Evolutionary conservation across 2,329 filamentous ascomycete genomes (phyloP).

Genomic region (Fusarium keratoplasticum): DNA sequence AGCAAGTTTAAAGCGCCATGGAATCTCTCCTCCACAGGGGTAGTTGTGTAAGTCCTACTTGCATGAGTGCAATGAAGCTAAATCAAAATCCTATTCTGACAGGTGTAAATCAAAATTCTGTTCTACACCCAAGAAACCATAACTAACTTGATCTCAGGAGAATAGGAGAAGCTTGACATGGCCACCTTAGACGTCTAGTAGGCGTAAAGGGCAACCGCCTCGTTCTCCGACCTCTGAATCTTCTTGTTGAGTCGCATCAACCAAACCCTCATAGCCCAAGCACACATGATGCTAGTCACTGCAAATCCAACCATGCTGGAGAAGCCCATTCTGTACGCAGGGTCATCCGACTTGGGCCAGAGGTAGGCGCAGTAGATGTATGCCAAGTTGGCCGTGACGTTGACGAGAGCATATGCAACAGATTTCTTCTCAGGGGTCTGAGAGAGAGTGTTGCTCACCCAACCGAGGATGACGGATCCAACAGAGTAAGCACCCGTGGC

Average conservation of each 20-base stretch:
- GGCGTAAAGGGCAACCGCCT: constrained; percentile 13
- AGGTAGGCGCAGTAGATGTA: constrained; percentile 20
- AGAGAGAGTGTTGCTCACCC: constrained; percentile 52
- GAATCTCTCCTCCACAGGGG: too few relatives aligned
- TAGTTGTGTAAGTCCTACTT: background rate
- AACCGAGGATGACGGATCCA: constrained; percentile 54
- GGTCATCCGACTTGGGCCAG: constrained; percentile 8
- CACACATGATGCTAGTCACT: constrained; percentile 30
- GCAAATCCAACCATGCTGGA: constrained; percentile 22
- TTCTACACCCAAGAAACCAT: too few relatives aligned
- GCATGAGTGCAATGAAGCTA: background rate
- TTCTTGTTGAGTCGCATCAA: constrained; percentile 30
- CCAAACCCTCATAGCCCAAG: constrained; percentile 38
- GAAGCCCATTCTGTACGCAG: constrained; percentile 17
- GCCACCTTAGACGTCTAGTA: background rate
- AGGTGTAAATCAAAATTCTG: too few relatives aligned
- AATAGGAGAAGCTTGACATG: too few relatives aligned
- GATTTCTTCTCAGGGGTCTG: constrained; percentile 58
- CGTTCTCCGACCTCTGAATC: constrained; percentile 18
- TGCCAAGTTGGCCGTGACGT: constrained; percentile 28
- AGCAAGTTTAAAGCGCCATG: background rate
- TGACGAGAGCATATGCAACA: constrained; percentile 52
- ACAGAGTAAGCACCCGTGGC: constrained; percentile 49
- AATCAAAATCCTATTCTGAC: too few relatives aligned
- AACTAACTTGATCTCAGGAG: too few relatives aligned